These are phyloP conservation scores for Cryptosporidium meleagridis DNA, from an alignment of 169 alveolate genomes.

Conservation along the genomic window DNA sequence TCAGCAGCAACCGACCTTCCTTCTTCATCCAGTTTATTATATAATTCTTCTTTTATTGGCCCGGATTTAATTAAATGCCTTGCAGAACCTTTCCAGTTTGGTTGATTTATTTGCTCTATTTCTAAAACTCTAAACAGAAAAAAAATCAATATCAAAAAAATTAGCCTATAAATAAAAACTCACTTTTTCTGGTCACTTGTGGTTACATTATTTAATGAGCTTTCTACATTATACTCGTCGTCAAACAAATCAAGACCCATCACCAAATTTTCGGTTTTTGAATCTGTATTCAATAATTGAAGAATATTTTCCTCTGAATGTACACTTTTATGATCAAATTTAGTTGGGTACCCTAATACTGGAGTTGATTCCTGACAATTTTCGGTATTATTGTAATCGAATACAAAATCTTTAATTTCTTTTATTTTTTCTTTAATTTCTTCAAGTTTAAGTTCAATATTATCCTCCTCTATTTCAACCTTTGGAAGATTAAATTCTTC, in stretches of 20 bases:
- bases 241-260: not conserved
- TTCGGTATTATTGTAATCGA: not conserved
- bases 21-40: conserved; percentile 35
- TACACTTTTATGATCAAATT: not conserved
- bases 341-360: not conserved
- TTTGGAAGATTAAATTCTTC: not conserved
- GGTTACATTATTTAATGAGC: not conserved
- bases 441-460: not conserved
- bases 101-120: not conserved
- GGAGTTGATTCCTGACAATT: not conserved
- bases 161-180: not conserved
- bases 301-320: not conserved
- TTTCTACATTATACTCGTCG: not conserved
- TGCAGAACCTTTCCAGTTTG: conserved; percentile 71
- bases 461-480: not conserved
- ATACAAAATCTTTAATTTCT: not conserved
- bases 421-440: conserved; percentile 15
- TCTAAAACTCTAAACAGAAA: not conserved
- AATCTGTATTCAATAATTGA: not conserved
- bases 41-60: conserved; percentile 1
- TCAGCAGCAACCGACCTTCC: conserved; percentile 29
- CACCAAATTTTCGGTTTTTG: not conserved
- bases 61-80: conserved; percentile 8
- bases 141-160: not conserved
- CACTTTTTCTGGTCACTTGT: conserved; percentile 10